A percentile compares a stretch with the other conserved stretches of the same genome.
Conservation (phyloP, 139 green algal genomes). For the Tetraselmis chui region DNA sequence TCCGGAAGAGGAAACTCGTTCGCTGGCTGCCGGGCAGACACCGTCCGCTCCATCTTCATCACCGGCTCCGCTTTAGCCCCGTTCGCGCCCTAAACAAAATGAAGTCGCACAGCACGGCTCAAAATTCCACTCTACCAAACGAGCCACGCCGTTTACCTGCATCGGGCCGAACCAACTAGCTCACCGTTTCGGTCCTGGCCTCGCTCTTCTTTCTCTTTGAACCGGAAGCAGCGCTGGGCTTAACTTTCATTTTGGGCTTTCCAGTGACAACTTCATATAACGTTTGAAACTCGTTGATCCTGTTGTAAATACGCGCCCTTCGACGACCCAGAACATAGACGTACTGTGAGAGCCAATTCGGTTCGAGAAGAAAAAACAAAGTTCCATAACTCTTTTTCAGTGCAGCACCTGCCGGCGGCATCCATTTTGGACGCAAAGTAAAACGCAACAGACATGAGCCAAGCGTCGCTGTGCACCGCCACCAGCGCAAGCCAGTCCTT, state of each 20-base stretch:
- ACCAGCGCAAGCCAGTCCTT: constrained; percentile 94
- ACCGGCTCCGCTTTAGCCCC: neutral
- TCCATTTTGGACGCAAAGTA: constrained; percentile 94
- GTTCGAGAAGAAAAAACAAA: no score
- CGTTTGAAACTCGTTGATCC: neutral
- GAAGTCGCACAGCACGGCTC: no score
- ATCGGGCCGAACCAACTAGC: no score
- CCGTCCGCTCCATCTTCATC: neutral
- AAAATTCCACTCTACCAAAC: no score
- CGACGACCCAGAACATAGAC: no score
- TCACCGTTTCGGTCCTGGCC: neutral
- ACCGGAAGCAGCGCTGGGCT: neutral
- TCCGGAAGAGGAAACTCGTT: neutral
- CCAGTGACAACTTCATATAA: neutral
- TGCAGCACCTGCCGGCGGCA: constrained; percentile 56
- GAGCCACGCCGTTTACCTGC: no score
- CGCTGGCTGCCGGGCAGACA: neutral
- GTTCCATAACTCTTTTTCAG: no score
- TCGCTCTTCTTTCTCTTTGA: neutral
- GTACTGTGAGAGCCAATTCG: no score
- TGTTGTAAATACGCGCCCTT: neutral
- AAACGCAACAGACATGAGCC: constrained; percentile 90
- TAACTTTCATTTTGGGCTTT: neutral
- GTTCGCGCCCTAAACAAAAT: neutral
- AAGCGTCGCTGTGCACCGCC: constrained; percentile 93